Evolutionary conservation across 1,139 yeast species (phyloP).

Genomic region (Lodderomyces theae): DNA sequence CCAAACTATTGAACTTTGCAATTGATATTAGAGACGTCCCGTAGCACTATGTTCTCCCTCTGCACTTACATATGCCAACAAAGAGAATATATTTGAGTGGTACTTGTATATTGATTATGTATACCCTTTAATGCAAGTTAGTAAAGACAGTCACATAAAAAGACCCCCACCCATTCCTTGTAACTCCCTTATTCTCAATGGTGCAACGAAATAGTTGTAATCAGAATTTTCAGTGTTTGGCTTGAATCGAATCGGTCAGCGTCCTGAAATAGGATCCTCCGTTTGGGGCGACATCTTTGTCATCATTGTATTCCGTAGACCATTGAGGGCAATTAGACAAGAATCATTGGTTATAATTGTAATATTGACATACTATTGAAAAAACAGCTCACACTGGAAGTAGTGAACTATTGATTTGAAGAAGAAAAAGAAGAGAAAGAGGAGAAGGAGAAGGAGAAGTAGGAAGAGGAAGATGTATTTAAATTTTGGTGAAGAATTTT

Average conservation of each 20-base stretch:
- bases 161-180: too few relatives aligned
- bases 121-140: slow-evolving; percentile 26
- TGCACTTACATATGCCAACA: too few relatives aligned
- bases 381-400: neutral
- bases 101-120: slow-evolving; percentile 1
- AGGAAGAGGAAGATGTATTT: neutral
- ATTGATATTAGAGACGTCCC: too few relatives aligned
- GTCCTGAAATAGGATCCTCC: slow-evolving; percentile 57
- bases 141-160: too few relatives aligned
- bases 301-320: too few relatives aligned
- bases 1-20: too few relatives aligned
- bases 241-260: slow-evolving; percentile 54
- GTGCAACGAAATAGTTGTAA: neutral
- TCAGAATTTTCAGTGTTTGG: slow-evolving; percentile 60
- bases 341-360: neutral
- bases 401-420: neutral
- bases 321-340: too few relatives aligned
- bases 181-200: too few relatives aligned
- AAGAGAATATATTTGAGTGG: too few relatives aligned
- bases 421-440: too few relatives aligned
- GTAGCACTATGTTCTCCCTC: too few relatives aligned
- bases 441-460: too few relatives aligned
- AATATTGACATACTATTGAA: neutral
- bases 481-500: neutral
- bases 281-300: slow-evolving; percentile 56